phyloP scores from a whole-genome alignment of 2,329 filamentous ascomycete genomes.

The Epichloe elymi region DNA sequence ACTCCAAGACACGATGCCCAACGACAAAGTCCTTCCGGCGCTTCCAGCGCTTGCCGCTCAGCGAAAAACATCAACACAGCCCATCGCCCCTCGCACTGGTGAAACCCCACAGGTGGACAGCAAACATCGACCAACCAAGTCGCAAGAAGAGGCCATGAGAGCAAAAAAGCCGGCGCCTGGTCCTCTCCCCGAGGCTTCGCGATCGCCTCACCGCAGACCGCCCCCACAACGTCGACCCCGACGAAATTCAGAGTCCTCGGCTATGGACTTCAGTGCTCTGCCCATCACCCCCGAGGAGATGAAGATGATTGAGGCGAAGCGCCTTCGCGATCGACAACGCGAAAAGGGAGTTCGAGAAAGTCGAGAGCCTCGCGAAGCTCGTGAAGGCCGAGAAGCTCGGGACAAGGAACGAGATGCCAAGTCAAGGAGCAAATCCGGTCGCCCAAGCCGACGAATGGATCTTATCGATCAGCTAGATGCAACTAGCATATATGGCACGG shows the following conservation, averaged over 20 bases:
- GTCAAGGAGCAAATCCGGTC: slow-evolving; percentile 36
- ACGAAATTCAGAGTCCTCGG: slow-evolving; percentile 70
- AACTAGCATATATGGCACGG: slow-evolving; percentile 87
- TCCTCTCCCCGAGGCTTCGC: slow-evolving; percentile 19
- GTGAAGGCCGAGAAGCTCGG: slow-evolving; percentile 32
- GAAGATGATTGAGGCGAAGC: slow-evolving; percentile 24
- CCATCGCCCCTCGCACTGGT: slow-evolving; percentile 10
- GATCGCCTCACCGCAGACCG: slow-evolving; percentile 25
- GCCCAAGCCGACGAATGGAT: slow-evolving; percentile 50
- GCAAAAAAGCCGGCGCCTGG: slow-evolving; percentile 26
- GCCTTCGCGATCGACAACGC: slow-evolving; percentile 12
- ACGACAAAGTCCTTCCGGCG: slow-evolving; percentile 5
- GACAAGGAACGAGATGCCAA: slow-evolving; percentile 21
- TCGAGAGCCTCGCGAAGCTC: slow-evolving; percentile 11
- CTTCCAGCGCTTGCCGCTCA: slow-evolving; percentile 26
- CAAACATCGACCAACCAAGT: slow-evolving; percentile 47
- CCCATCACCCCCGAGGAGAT: slow-evolving; percentile 43
- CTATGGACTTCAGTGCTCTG: slow-evolving; percentile 44
- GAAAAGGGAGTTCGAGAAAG: slow-evolving; percentile 8
- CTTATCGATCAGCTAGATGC: slow-evolving; percentile 95
- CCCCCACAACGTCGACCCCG: slow-evolving; percentile 39
- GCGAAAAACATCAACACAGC: slow-evolving; percentile 22
- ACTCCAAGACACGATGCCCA: slow-evolving; percentile 44
- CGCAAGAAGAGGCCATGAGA: slow-evolving; percentile 51
- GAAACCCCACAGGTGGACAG: slow-evolving; percentile 31